A percentile compares a stretch with the other conserved stretches of the same genome.
Conservation (phyloP, 2,329 filamentous ascomycete species). For the Myrmaecium sp. region DNA sequence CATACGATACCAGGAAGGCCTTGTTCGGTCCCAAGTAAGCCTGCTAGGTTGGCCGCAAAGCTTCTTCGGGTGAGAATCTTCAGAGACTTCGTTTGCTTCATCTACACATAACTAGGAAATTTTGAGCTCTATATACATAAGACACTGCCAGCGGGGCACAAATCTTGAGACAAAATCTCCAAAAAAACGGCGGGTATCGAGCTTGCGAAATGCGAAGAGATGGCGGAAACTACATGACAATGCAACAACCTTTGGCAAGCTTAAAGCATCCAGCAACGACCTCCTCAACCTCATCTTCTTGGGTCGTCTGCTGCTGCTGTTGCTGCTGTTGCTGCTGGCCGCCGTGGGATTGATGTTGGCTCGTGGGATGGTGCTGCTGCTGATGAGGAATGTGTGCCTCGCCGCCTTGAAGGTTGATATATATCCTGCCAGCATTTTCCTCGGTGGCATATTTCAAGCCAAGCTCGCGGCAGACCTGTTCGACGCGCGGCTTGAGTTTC, state of each 20-base stretch:
- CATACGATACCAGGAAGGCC: slow-evolving; percentile 4
- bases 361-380: slow-evolving; percentile 26
- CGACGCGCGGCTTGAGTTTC: slow-evolving; percentile 90
- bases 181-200: too few relatives aligned
- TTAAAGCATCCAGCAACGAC: slow-evolving; percentile 48
- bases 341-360: slow-evolving; percentile 27
- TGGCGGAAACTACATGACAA: slow-evolving; percentile 55
- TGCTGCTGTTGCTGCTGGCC: slow-evolving; percentile 20
- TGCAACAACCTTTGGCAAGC: slow-evolving; percentile 53
- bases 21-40: slow-evolving; percentile 2
- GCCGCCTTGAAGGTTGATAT: slow-evolving; percentile 67
- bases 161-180: too few relatives aligned
- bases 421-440: slow-evolving; percentile 78
- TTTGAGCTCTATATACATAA: too few relatives aligned
- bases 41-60: too few relatives aligned
- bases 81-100: too few relatives aligned
- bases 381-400: slow-evolving; percentile 35
- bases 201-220: too few relatives aligned
- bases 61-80: too few relatives aligned
- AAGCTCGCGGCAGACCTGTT: slow-evolving; percentile 68
- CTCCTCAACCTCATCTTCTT: slow-evolving; percentile 41
- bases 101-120: too few relatives aligned
- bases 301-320: slow-evolving; percentile 30
- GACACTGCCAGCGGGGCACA: too few relatives aligned
- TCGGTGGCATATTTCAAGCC: slow-evolving; percentile 74